phyloP scores from a whole-genome alignment of 2,329 filamentous ascomycete species.

The Nothopassalora personata region DNA sequence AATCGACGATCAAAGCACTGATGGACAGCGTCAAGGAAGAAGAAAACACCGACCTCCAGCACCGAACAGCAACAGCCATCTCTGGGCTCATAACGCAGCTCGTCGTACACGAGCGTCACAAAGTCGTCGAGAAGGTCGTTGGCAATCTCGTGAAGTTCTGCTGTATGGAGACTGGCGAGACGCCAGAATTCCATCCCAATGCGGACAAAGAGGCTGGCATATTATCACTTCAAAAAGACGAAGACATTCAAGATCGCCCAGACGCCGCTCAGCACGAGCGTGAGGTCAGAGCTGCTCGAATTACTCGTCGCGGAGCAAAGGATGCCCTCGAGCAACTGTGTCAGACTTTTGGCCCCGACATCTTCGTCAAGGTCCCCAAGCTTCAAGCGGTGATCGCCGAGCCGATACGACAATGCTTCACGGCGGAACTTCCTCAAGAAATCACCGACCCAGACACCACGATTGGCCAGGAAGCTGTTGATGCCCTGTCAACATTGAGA shows the following conservation, averaged over 20 bases:
- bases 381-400: conserved; percentile 74
- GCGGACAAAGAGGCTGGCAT: conserved; percentile 72
- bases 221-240: conserved; percentile 91
- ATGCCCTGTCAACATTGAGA: conserved; percentile 86
- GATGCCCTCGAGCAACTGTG: conserved; percentile 87
- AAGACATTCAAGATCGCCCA: conserved; percentile 86
- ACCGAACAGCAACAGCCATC: conserved; percentile 77
- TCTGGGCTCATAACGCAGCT: conserved; percentile 82
- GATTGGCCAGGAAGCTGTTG: conserved; percentile 86
- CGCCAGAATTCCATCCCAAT: conserved; percentile 87
- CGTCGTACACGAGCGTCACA: conserved; percentile 70
- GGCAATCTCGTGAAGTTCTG: conserved; percentile 95
- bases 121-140: conserved; percentile 91
- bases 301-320: conserved; percentile 88
- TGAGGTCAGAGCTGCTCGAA: conserved; percentile 81
- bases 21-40: conserved; percentile 98
- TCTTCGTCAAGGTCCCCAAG: conserved; percentile 81
- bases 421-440: conserved; percentile 60
- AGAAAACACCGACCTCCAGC: conserved; percentile 83
- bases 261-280: conserved; percentile 85
- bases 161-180: conserved; percentile 95
- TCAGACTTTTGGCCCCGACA: conserved; percentile 65
- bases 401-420: conserved; percentile 70
- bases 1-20: conserved; percentile 85
- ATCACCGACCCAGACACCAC: conserved; percentile 68